Conservation (phyloP, 257 asterid species). For the Paraleonurus japonicus region DNA sequence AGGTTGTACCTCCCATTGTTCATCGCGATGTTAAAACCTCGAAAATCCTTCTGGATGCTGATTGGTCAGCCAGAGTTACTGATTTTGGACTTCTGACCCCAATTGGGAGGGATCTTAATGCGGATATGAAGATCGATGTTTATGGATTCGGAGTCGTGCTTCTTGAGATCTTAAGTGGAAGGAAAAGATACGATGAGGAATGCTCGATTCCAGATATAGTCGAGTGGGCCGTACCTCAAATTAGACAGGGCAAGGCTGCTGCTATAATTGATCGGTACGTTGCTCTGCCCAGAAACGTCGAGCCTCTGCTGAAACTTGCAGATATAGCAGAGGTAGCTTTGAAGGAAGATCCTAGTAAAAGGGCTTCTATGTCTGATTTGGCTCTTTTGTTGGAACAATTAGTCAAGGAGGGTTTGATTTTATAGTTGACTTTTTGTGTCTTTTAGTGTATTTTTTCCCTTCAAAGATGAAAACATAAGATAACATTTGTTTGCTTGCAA, state of each 20-base stretch:
- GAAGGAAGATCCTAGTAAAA: constrained; percentile 57
- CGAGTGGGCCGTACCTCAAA: constrained; percentile 82
- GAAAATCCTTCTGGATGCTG: constrained; percentile 78
- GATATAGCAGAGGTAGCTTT: constrained; percentile 78
- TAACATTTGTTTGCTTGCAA: constrained; percentile 46
- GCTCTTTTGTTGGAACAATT: constrained; percentile 60
- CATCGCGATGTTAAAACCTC: constrained; percentile 84
- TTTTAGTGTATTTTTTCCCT: constrained; percentile 30
- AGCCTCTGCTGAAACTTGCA: constrained; percentile 86
- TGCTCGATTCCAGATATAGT: constrained; percentile 68
- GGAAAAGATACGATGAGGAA: constrained; percentile 70
- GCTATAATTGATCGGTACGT: constrained; percentile 69
- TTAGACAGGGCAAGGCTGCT: constrained; percentile 80
- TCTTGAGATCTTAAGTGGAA: constrained; percentile 85
- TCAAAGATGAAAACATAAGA: constrained; percentile 32
- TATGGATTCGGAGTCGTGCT: constrained; percentile 80
- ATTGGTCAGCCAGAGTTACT: constrained; percentile 73
- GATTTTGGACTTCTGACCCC: constrained; percentile 72
- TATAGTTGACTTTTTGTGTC: constrained; percentile 38
- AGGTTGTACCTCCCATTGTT: constrained; percentile 73
- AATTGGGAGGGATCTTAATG: constrained; percentile 44
- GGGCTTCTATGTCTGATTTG: constrained; percentile 67
- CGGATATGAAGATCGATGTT: constrained; percentile 65
- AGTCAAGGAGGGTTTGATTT: constrained; percentile 70
- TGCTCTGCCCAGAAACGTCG: constrained; percentile 77